Evolutionary conservation across 179 eudicot genomes (phyloP), one percentile per base, ranked within the genome.

Genomic region (Spinacia oleracea): DNA sequence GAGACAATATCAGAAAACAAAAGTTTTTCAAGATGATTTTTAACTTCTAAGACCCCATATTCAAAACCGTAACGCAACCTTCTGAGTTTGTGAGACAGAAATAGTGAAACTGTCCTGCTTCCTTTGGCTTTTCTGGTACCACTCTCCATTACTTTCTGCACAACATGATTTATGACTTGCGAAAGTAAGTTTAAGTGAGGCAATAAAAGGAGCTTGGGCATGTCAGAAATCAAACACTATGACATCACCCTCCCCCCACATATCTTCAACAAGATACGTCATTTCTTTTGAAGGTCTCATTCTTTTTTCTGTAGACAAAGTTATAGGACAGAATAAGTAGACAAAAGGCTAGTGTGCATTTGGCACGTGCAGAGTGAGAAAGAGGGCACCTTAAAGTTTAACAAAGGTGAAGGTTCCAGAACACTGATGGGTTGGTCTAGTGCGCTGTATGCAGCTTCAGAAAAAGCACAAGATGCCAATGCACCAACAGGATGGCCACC

Each of bases 361-460:
- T 53, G 21, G 56, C 59, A 73, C 42, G n/a, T 60, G 25, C 18
- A 56, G 53, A 78, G 56, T 21, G 67, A 83, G 74, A 80, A 77
- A n/a, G 81, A 78, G 75, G 74, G 84, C 51, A 93, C 98, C 98
- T 95, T 95, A 46, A 95, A 86, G 80, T 85, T 88, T 72, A 96
- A 82, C 72, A 96, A 87, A 53, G 99, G 98, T 32, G 99, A 93
- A 79, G 98, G 58, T 83, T 92, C 99, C 43, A 93, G 93, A 59
- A 85, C 88, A 83, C 90, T 96, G 77, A 92, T 75, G 31, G 99
- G 99, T 78, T 90, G 98, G 81, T 96, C 99, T 59, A 96, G 78
- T 74, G 99, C 99, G 89, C 97, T 88, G 70, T 96, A 96, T 50
- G 98, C 97, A 78, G 97, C 97, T 79, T 93, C 99, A 3, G 97